Conservation (phyloP, 2,329 filamentous ascomycete genomes). For the Trichophyton rubrum region DNA sequence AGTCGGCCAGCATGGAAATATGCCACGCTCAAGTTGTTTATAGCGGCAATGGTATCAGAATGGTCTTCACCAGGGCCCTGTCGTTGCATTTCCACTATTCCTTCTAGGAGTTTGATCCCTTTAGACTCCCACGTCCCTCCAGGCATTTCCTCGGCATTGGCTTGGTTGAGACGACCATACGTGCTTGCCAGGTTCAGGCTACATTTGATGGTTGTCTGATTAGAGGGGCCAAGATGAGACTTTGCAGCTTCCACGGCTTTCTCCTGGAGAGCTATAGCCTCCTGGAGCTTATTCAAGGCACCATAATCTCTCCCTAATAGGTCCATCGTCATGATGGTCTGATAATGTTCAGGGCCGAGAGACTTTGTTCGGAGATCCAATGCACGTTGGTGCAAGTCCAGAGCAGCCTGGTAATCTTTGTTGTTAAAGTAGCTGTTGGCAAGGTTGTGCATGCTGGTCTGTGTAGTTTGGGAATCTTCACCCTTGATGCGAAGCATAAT, state of each 20-base stretch:
- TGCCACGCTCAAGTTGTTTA: background rate
- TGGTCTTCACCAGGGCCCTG: background rate
- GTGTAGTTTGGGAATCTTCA: background rate
- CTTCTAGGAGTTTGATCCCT: background rate
- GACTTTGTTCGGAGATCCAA: constrained; percentile 12
- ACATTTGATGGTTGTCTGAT: background rate
- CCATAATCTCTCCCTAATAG: background rate
- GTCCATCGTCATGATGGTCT: constrained; percentile 15
- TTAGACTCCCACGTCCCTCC: background rate
- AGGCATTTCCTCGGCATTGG: background rate
- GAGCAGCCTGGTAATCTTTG: constrained; percentile 14
- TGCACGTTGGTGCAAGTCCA: constrained; percentile 12
- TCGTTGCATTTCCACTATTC: background rate
- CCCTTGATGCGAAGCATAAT: background rate
- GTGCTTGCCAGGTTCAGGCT: background rate
- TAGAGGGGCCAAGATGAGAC: background rate
- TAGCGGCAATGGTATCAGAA: background rate
- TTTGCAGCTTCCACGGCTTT: constrained; percentile 1
- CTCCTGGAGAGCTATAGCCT: background rate
- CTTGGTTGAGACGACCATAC: background rate
- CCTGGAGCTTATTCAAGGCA: background rate
- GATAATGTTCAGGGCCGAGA: constrained; percentile 17
- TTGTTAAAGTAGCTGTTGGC: constrained; percentile 1
- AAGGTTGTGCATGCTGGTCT: constrained; percentile 12
- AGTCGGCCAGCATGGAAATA: background rate